phyloP scores from a whole-genome alignment of 129 eudicot species.

The Flaveria robusta region DNA sequence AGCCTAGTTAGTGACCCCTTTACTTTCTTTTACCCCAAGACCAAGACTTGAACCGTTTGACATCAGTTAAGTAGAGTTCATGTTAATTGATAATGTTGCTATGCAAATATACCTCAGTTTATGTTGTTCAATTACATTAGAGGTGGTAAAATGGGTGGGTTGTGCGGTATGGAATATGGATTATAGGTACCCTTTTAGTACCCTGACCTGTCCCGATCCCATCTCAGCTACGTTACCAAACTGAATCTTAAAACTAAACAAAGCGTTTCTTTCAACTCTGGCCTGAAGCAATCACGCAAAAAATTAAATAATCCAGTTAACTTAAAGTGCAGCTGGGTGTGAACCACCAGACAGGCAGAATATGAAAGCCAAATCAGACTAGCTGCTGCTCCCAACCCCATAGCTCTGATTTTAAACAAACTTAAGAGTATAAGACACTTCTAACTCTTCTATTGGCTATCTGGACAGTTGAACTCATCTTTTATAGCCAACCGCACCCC shows the following conservation, averaged over 20 bases:
- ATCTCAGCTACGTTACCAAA: too few species aligned
- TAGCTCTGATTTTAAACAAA: not conserved
- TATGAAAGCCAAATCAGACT: not conserved
- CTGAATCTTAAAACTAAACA: not conserved
- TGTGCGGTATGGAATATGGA: not conserved
- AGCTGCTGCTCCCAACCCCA: not conserved
- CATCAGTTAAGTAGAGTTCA: not conserved
- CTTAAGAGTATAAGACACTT: not conserved
- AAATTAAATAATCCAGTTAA: too few species aligned
- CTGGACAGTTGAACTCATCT: too few species aligned
- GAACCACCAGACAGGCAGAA: not conserved
- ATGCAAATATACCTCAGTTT: not conserved
- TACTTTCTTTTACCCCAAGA: not conserved
- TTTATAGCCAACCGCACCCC: too few species aligned
- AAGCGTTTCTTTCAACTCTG: not conserved
- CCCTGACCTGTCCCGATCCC: too few species aligned
- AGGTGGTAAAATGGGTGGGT: not conserved
- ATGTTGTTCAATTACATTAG: not conserved
- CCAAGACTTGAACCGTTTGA: not conserved
- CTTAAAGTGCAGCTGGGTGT: not conserved
- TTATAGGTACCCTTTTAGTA: not conserved
- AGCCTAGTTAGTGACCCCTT: slow-evolving; percentile 1
- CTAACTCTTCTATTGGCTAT: not conserved
- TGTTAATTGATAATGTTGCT: not conserved
- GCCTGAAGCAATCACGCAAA: not conserved